Evolutionary conservation across 1,284 basidiomycete genomes (phyloP), one percentile per base, ranked within the genome.

Genomic region (Puccinia triticina): DNA sequence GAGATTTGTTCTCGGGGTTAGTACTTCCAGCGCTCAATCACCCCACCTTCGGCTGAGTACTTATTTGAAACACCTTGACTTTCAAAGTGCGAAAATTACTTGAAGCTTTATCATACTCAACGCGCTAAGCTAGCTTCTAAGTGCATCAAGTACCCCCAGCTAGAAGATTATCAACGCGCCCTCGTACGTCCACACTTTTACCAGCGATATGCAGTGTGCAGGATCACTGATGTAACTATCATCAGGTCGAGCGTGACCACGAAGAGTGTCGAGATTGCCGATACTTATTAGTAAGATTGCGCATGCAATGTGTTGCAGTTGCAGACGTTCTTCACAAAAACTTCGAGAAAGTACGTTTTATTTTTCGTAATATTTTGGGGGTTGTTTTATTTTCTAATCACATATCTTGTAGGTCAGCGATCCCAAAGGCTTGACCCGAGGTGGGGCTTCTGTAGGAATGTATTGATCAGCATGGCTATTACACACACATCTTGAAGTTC

Each of bases 31-130:
- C 34, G 0, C 69, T 72, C 5, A 72, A 57, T 32, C 1, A 53
- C 26, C 26, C n/a, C n/a, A n/a, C n/a, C n/a, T n/a, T n/a, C n/a
- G n/a, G n/a, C n/a, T n/a, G n/a, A n/a, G n/a, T n/a, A n/a, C n/a
- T n/a, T n/a, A n/a, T n/a, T n/a, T n/a, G n/a, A n/a, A n/a, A n/a
- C n/a, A 71, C 23, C 21, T 21, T 8, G 0, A 21, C 40, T 53
- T 34, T 26, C 34, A 14, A n/a, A 82, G 80, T 76, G 73, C 40
- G 80, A 82, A 64, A 76, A 76, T 32, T 82, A 82, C 32, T 59
- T 76, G 37, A 82, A 82, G 73, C 37, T 82, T 3, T 82, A 82
- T 57, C 80, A 82, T 43, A 69, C 80, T 48, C 80, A 82, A 76
- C 55, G 80, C 50, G 80, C 80, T 18, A 82, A 82, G 53, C 57